These are phyloP conservation scores for Teunomyces panamensis DNA, from an alignment of 805 yeast species.

Conservation along the genomic window DNA sequence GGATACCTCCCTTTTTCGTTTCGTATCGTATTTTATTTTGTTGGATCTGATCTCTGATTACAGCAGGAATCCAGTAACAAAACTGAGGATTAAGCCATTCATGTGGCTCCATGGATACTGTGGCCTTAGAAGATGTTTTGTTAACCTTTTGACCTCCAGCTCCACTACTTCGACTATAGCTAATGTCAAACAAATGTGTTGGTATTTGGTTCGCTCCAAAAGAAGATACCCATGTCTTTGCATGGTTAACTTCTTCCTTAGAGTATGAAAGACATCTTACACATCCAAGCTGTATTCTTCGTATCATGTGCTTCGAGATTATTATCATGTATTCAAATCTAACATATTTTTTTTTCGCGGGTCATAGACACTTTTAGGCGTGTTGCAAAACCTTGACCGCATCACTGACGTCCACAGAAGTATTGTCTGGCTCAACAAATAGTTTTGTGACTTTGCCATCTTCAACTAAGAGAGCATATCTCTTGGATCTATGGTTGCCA, in stretches of 20 bases:
- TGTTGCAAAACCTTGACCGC: slow-evolving; percentile 43
- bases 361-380: slow-evolving; percentile 9
- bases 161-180: slow-evolving; percentile 65
- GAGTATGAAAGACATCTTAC: slow-evolving; percentile 2
- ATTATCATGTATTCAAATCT: not conserved
- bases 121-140: slow-evolving; percentile 67
- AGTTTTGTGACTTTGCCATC: slow-evolving; percentile 67
- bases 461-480: slow-evolving; percentile 74
- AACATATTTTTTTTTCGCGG: not conserved
- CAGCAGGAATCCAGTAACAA: slow-evolving; percentile 58
- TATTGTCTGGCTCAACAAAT: slow-evolving; percentile 79
- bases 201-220: slow-evolving; percentile 41
- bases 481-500: slow-evolving; percentile 71
- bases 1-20: slow-evolving; percentile 51
- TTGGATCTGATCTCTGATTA: slow-evolving; percentile 42
- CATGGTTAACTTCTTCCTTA: slow-evolving; percentile 25
- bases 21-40: slow-evolving; percentile 47
- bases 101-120: slow-evolving; percentile 44
- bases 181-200: slow-evolving; percentile 37
- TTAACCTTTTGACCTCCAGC: slow-evolving; percentile 91
- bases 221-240: slow-evolving; percentile 43
- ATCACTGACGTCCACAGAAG: slow-evolving; percentile 57
- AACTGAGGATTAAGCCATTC: slow-evolving; percentile 41
- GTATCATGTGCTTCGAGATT: not conserved
- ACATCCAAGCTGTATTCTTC: not conserved